Evolutionary conservation across 306 rosid genomes (phyloP).

Genomic region (Gastrolobium bilobum): DNA sequence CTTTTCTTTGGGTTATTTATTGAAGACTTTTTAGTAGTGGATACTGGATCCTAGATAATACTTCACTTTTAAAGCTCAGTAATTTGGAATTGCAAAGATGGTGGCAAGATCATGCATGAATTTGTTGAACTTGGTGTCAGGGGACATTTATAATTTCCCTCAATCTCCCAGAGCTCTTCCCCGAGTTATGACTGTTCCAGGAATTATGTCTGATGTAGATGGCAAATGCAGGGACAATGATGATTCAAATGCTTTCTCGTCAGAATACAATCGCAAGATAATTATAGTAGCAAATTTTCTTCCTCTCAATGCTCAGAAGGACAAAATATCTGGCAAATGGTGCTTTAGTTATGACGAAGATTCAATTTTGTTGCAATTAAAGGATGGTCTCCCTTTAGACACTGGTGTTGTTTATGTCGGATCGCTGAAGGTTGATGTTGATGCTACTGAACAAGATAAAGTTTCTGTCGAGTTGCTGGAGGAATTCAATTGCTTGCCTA

Average conservation of each 20-base stretch:
- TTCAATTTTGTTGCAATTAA: conserved; percentile 59
- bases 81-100: conserved; percentile 56
- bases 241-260: conserved; percentile 48
- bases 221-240: conserved; percentile 42
- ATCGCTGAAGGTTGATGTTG: conserved; percentile 64
- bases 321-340: conserved; percentile 63
- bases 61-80: conserved; percentile 13
- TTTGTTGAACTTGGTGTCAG: conserved; percentile 64
- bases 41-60: conserved; percentile 22
- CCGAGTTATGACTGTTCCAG: conserved; percentile 51
- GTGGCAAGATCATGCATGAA: conserved; percentile 62
- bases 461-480: conserved; percentile 63
- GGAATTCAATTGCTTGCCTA: conserved; percentile 70
- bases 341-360: conserved; percentile 73
- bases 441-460: conserved; percentile 64
- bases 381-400: conserved; percentile 63
- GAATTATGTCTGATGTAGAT: conserved; percentile 56
- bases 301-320: conserved; percentile 70
- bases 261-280: conserved; percentile 51
- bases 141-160: conserved; percentile 61
- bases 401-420: conserved; percentile 66
- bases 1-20: conserved; percentile 6
- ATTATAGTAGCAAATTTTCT: conserved; percentile 74
- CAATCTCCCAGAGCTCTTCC: conserved; percentile 61
- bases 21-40: background rate